Evolutionary conservation across 345 rosid genomes (phyloP).

Genomic region (Brassica incana): DNA sequence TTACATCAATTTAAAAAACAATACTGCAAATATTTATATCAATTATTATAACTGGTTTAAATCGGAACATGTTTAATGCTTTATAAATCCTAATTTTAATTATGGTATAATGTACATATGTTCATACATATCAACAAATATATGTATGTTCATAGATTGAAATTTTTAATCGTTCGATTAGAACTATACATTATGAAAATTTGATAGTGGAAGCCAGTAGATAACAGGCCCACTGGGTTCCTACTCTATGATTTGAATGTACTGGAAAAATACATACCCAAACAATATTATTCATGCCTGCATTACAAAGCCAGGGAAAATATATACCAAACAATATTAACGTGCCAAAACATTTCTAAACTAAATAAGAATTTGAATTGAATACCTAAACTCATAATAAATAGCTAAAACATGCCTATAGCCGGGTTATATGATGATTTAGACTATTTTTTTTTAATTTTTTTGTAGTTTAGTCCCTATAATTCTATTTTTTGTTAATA

Average conservation of each 20-base stretch:
- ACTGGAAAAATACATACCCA: too few species aligned
- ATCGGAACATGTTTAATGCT: neutral
- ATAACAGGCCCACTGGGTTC: constrained; percentile 30
- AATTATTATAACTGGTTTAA: neutral
- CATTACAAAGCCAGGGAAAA: too few species aligned
- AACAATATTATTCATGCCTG: too few species aligned
- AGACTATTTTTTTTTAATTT: too few species aligned
- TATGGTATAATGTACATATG: neutral
- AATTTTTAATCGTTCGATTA: constrained; percentile 11
- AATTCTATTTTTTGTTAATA: too few species aligned
- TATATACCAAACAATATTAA: too few species aligned
- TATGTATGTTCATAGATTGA: constrained; percentile 9
- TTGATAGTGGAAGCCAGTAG: constrained; percentile 41
- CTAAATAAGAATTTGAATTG: too few species aligned
- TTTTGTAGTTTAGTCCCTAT: too few species aligned
- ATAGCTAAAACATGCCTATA: too few species aligned
- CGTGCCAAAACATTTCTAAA: too few species aligned
- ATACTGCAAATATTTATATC: neutral
- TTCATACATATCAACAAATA: constrained; percentile 27
- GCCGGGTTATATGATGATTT: too few species aligned
- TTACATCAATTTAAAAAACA: neutral
- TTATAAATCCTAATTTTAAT: neutral
- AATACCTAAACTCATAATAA: too few species aligned
- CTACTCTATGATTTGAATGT: constrained; percentile 35
- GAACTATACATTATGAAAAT: constrained; percentile 21